Conservation (phyloP, 2,329 filamentous ascomycete genomes). For the Penicillium freii region DNA sequence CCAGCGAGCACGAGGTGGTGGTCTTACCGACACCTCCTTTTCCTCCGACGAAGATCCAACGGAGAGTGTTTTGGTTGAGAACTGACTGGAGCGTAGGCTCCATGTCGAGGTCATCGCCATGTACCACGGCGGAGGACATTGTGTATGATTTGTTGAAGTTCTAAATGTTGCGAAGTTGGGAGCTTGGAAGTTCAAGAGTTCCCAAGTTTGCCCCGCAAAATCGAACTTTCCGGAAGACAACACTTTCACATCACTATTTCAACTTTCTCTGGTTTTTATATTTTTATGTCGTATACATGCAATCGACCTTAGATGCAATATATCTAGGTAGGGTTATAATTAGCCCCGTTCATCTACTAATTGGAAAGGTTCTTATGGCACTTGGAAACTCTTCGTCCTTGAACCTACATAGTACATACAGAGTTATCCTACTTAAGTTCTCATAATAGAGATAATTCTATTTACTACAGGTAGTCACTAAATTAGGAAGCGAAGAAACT, state of each 20-base stretch:
- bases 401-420: background rate
- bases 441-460: background rate
- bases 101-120: slow-evolving; percentile 65
- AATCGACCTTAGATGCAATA: background rate
- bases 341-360: background rate
- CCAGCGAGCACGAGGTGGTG: slow-evolving; percentile 97
- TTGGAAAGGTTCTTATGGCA: background rate
- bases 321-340: background rate
- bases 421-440: background rate
- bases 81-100: slow-evolving; percentile 93
- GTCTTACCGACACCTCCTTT: slow-evolving; percentile 99
- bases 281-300: background rate
- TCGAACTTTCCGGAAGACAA: slow-evolving; percentile 37
- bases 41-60: slow-evolving; percentile 98
- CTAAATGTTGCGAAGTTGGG: background rate
- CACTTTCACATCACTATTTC: background rate
- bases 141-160: slow-evolving; percentile 9
- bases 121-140: slow-evolving; percentile 46
- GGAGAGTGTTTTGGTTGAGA: slow-evolving; percentile 88
- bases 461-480: background rate
- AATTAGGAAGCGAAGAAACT: background rate
- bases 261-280: background rate
- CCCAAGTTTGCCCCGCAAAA: slow-evolving; percentile 25
- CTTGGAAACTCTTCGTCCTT: background rate
- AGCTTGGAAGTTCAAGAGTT: slow-evolving; percentile 12